Percentiles rank a stretch among this genome's conserved stretches.
Conservation (phyloP, 305 asterid species). For the Petunia hybrid region DNA sequence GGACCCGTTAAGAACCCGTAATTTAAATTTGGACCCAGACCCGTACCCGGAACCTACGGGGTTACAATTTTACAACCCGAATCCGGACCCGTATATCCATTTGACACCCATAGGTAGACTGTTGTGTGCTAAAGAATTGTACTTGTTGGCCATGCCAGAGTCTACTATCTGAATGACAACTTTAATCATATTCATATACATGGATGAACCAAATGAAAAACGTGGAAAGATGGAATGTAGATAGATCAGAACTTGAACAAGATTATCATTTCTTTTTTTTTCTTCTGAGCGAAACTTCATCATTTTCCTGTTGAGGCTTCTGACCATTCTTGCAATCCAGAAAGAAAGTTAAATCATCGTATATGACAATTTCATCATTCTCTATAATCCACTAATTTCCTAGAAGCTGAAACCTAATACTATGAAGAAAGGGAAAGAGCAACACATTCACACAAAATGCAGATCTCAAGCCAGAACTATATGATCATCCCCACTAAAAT, state of each 20-base stretch:
- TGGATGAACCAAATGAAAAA: not conserved
- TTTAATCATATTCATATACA: not conserved
- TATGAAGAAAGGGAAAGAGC: not conserved
- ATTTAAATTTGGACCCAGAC: too few species aligned
- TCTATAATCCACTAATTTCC: not conserved
- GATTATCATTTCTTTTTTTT: not conserved
- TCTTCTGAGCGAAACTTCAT: not conserved
- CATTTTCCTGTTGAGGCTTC: not conserved
- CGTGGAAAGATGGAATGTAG: not conserved
- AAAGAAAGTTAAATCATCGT: not conserved
- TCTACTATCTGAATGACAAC: not conserved
- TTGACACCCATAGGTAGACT: not conserved
- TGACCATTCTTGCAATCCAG: not conserved
- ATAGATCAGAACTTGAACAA: not conserved
- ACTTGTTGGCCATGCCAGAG: not conserved
- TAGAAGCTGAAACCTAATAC: not conserved
- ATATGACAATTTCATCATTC: not conserved
- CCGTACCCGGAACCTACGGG: too few species aligned
- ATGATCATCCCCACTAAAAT: not conserved
- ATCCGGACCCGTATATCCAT: too few species aligned
- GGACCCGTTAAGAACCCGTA: too few species aligned
- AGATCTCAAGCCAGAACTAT: not conserved
- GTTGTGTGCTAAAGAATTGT: not conserved
- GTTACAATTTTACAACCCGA: too few species aligned
- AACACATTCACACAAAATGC: not conserved